Percentiles rank a stretch among this genome's conserved stretches.
Evolutionary conservation across 2,329 filamentous ascomycete genomes (phyloP).

Genomic region (Verruconis gallopava): DNA sequence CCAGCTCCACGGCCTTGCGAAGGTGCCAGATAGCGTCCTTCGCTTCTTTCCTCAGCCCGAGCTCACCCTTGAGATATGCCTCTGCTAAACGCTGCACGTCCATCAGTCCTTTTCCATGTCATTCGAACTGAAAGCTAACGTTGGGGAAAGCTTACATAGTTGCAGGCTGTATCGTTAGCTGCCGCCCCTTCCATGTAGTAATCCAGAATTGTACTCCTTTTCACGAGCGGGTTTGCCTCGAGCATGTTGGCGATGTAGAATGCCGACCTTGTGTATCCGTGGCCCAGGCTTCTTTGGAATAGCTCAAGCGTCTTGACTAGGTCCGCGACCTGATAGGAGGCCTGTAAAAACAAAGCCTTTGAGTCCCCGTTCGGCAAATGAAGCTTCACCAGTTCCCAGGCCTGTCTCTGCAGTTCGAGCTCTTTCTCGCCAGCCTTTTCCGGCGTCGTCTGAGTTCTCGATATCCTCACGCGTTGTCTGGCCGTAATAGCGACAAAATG

Average conservation of each 20-base stretch:
- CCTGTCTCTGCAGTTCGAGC: background rate
- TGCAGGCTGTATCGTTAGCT: background rate
- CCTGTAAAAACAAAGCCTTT: slow-evolving; percentile 3
- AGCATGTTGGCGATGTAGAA: background rate
- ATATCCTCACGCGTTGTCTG: slow-evolving; percentile 1
- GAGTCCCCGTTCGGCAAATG: background rate
- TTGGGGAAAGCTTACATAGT: background rate
- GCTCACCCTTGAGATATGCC: background rate
- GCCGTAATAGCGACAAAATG: slow-evolving; percentile 1
- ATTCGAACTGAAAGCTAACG: background rate
- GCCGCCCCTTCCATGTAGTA: slow-evolving; percentile 4
- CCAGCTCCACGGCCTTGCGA: background rate
- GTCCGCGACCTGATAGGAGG: background rate
- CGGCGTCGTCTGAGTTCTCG: background rate
- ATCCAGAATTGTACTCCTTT: background rate
- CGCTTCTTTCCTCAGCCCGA: background rate
- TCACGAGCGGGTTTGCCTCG: background rate
- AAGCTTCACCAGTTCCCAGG: background rate
- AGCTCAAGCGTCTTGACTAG: background rate
- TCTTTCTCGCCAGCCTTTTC: background rate
- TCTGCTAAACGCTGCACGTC: background rate
- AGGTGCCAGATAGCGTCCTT: background rate
- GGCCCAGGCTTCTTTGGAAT: background rate
- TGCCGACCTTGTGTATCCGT: slow-evolving; percentile 3
- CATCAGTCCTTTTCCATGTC: background rate